Percentiles rank a stretch among this genome's conserved stretches.
Evolutionary conservation across 2,329 filamentous ascomycete species (phyloP).

Genomic region (Sporothrix dimorphospora): DNA sequence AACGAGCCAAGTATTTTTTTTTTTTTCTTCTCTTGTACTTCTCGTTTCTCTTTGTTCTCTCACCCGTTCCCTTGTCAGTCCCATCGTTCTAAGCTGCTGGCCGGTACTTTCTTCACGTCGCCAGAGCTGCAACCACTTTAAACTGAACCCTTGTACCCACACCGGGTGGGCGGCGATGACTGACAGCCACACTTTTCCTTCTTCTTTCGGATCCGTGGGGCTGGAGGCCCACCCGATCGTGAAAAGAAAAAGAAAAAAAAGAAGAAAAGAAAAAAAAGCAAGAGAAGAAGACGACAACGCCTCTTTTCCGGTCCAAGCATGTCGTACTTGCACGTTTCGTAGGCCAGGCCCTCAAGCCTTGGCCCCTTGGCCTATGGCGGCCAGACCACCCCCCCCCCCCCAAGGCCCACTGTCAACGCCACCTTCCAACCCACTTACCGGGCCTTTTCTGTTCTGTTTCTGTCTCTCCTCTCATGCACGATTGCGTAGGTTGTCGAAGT

Average conservation of each 20-base stretch:
- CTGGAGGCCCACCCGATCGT: background rate
- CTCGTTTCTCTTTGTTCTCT: conserved; percentile 8
- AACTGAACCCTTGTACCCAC: conserved; percentile 8
- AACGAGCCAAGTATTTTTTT: background rate
- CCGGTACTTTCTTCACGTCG: background rate
- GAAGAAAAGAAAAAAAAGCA: too few relatives aligned
- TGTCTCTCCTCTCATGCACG: background rate
- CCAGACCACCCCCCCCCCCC: background rate
- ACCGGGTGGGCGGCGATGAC: conserved; percentile 8
- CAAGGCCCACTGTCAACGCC: conserved; percentile 12
- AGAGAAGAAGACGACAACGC: background rate
- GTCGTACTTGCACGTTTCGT: background rate
- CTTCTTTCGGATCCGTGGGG: background rate
- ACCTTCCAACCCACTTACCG: background rate
- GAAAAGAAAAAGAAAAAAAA: too few relatives aligned
- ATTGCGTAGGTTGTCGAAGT: conserved; percentile 12
- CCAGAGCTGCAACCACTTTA: conserved; percentile 14
- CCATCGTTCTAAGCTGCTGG: background rate
- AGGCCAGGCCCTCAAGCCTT: background rate
- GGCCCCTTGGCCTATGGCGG: background rate
- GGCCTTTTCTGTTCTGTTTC: background rate
- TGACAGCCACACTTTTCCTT: background rate
- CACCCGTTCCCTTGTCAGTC: background rate
- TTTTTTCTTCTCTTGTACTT: background rate
- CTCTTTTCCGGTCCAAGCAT: background rate